These are phyloP conservation scores for Ganoderma resinaceum DNA, from an alignment of 1,284 basidiomycete genomes.

Conservation along the genomic window DNA sequence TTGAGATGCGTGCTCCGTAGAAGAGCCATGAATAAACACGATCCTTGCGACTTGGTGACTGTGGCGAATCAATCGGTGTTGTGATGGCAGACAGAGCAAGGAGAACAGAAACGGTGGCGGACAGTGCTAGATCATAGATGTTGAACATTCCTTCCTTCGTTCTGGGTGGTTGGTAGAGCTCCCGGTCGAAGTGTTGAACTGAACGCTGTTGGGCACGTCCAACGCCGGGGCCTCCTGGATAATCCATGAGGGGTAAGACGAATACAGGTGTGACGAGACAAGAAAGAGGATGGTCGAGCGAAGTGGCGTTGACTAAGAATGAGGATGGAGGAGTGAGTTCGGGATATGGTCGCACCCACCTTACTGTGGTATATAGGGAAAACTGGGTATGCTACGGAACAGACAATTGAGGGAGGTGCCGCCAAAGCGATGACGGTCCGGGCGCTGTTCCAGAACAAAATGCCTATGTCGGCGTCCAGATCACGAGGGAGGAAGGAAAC, in stretches of 20 bases:
- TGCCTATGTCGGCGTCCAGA: not conserved
- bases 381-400: not conserved
- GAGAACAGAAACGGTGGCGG: not conserved
- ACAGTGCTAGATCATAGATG: not conserved
- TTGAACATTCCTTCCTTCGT: not conserved
- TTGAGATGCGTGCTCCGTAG: slow-evolving; percentile 2
- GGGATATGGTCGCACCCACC: not conserved
- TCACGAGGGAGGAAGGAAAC: not conserved
- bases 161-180: not conserved
- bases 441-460: not conserved
- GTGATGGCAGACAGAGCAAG: slow-evolving; percentile 1
- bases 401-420: not conserved
- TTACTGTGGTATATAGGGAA: not conserved
- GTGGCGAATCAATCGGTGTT: not conserved
- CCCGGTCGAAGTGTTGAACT: not conserved
- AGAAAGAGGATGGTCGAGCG: not conserved
- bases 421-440: not conserved
- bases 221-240: not conserved
- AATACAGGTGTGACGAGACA: not conserved
- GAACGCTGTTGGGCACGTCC: not conserved
- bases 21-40: not conserved
- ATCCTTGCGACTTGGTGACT: not conserved
- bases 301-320: not conserved
- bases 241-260: not conserved
- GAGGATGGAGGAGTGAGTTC: not conserved